Base-by-base conservation (phyloP, 352 stramenopile species). In the Globisporangium perplexum region DNA sequence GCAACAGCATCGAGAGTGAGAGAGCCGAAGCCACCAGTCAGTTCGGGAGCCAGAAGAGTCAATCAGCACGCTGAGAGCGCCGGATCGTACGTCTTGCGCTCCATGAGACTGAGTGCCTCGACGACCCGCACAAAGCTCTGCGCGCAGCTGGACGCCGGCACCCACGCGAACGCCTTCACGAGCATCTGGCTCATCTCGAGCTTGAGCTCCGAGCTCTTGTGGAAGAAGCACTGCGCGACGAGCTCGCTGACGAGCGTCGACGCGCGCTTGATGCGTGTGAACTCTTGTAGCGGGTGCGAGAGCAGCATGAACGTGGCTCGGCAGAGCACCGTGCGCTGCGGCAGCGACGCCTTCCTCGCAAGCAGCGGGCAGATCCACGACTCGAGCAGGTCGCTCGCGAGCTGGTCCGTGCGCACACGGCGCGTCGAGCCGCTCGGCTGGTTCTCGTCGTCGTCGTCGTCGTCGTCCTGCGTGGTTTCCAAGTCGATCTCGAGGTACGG, bases 401-500 rank as follows among this genome's bases (percentile, higher is more conserved):
- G 52, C 28, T 83, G 56, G 53, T 92, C 79, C 10, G 86, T 71
- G 33, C 77, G 79, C 43, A 82, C 69, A 7, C 68, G 66, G 39
- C 83, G 60, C 1, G 70, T 86, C 3, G 67, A 74, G 15, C 63
- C 53, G 15, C 65, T 67, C 8, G 35, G 26, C 12, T 75, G 65
- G 35, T 86, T 66, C 26, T 80, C 65, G 30, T 85, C 72, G 20
- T 83, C 71, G 24, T 69, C 43, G 20, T 47, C 45, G 3, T 59
- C 53, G 41, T 65, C 46, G 46, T 24, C 7, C 5, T 18, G 28
- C 12, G 26, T 59, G 3, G 41, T 45, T 5, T 61, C 8, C 11
- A 72, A 48, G 55, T 94, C 83, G 41, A 94, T 80, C 26, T 86
- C 72, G 15, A 94, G 51, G 39, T 83, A 86, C 14, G 83, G 71